Base-by-base conservation (phyloP, 1,284 basidiomycete species). In the Cryptococcus sp. region DNA sequence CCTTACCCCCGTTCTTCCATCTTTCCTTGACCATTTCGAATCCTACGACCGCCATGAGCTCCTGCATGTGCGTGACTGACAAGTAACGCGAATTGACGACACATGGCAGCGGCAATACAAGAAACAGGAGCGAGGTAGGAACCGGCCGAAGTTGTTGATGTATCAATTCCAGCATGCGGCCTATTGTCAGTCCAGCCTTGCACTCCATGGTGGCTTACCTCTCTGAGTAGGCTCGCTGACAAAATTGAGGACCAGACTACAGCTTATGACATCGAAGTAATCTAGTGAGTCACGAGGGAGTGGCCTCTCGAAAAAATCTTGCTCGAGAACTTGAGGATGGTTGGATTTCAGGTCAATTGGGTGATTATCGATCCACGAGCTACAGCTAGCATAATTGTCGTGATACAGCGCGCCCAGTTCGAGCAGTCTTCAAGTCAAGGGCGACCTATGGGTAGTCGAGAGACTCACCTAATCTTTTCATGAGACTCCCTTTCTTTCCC, bases 161-260 rank as follows among this genome's bases (percentile, higher is more conserved):
- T 3, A 85, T 83, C 34, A 87, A 72, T 4, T 72, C 67, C 18
- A 91, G 77, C 88, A 91, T 91, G 7, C 79, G 78, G 2, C 89
- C 88, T 91, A 28, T 40, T 11, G 49, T 48, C 44, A 44, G 28
- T 24, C 32, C 41, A 28, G 28, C 28, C 37, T 24, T 32, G n/a
- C 18, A n/a, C 11, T 45, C 7, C 22, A 11, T 23, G 36, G 37
- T 4, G 13, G 56, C 77, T 49, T 55, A 88, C 89, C 90, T 83
- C 90, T 76, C 50, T 88, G 83, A 48, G 76, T 76, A 0, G 85
- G 76, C 28, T 84, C 81, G n/a, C 87, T 84, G 0, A 90, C 87
- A 67, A 91, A 93, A 64, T 93, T 93, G 2, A 93, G 72, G 3
- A 93, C 90, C 25, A 93, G 75, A 64, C 88, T 91, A 25, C 91